Evolutionary conservation across 2,329 filamentous ascomycete genomes (phyloP).

Genomic region (Mycocentrospora acerina): DNA sequence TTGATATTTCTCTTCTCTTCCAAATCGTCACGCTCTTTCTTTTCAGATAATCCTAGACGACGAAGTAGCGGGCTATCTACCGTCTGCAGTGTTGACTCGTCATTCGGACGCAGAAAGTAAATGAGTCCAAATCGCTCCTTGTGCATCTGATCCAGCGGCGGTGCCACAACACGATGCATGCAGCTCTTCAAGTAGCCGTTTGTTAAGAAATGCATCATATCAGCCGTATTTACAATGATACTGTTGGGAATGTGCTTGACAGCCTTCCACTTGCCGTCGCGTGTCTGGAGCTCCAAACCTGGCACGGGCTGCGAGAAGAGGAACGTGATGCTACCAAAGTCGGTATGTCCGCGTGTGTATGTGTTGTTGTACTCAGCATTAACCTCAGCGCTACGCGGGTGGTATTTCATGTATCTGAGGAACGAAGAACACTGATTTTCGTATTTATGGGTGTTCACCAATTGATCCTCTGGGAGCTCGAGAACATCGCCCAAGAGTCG

Average conservation of each 20-base stretch:
- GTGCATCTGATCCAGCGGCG: constrained; percentile 51
- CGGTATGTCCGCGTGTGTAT: constrained; percentile 52
- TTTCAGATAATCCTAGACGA: too few species aligned
- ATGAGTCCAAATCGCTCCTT: constrained; percentile 39
- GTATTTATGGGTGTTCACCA: constrained; percentile 59
- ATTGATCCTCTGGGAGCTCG: constrained; percentile 59
- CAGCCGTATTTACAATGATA: constrained; percentile 44
- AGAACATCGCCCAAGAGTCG: constrained; percentile 60
- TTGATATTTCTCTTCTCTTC: too few species aligned
- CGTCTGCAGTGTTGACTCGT: too few species aligned
- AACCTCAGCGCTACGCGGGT: constrained; percentile 48
- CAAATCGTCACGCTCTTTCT: too few species aligned
- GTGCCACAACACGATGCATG: constrained; percentile 52
- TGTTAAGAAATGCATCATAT: constrained; percentile 41
- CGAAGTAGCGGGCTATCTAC: too few species aligned
- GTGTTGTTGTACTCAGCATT: constrained; percentile 45
- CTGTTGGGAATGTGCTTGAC: constrained; percentile 41
- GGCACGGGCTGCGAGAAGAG: constrained; percentile 61
- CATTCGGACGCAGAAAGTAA: constrained; percentile 20
- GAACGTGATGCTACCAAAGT: constrained; percentile 57
- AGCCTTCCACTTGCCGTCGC: constrained; percentile 38
- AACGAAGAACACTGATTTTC: constrained; percentile 59
- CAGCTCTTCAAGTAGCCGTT: constrained; percentile 49
- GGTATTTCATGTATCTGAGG: constrained; percentile 62
- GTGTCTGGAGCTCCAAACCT: constrained; percentile 53